Evolutionary conservation across 306 rosid species (phyloP).

Genomic region (Dryas alaskensis): DNA sequence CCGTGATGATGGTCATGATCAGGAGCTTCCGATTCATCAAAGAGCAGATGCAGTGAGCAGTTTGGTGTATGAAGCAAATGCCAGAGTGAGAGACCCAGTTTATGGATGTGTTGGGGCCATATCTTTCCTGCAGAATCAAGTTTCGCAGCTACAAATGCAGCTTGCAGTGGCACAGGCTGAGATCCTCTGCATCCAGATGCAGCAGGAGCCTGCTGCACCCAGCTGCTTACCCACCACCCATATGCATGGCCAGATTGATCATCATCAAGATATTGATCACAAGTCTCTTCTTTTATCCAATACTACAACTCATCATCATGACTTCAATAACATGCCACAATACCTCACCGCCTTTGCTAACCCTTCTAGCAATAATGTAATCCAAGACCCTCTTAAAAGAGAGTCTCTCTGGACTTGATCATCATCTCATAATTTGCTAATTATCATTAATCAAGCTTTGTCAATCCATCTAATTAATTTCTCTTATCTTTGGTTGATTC

Average conservation of each 20-base stretch:
- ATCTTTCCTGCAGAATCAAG: conserved; percentile 67
- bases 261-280: conserved; percentile 39
- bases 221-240: conserved; percentile 23
- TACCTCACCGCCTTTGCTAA: conserved; percentile 33
- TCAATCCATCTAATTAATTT: conserved; percentile 21
- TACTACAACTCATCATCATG: background rate
- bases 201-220: conserved; percentile 38
- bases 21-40: conserved; percentile 74
- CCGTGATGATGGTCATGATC: background rate
- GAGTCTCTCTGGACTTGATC: conserved; percentile 64
- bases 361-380: conserved; percentile 55
- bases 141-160: conserved; percentile 70
- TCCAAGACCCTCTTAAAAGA: conserved; percentile 59
- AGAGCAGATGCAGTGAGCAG: conserved; percentile 75
- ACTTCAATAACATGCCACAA: conserved; percentile 41
- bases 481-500: background rate
- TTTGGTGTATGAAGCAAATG: conserved; percentile 76
- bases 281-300: conserved; percentile 40
- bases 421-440: background rate
- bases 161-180: conserved; percentile 70
- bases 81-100: conserved; percentile 76
- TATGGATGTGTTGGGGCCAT: conserved; percentile 86
- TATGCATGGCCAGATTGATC: conserved; percentile 6
- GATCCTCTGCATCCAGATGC: conserved; percentile 71
- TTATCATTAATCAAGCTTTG: conserved; percentile 14